A percentile compares a stretch with the other conserved stretches of the same genome.
Conservation (phyloP, 2,329 filamentous ascomycete genomes). For the Cladophialophora immunda region DNA sequence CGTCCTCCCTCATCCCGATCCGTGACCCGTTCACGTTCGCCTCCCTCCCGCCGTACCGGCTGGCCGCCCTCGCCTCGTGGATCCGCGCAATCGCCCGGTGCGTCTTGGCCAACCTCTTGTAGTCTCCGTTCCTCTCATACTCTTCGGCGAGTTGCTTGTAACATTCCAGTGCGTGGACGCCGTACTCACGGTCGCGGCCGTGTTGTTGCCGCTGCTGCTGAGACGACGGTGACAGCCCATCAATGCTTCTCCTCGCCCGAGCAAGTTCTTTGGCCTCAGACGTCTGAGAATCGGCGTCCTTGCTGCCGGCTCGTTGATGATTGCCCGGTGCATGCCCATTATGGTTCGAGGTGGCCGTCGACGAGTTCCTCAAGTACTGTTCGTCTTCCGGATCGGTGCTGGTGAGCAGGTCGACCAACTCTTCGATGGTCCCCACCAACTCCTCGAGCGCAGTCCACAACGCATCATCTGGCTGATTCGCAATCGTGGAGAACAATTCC, state of each 20-base stretch:
- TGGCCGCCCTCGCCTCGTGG: constrained; percentile 67
- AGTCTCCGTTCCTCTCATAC: constrained; percentile 89
- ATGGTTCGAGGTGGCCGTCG: background rate
- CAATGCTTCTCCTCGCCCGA: constrained; percentile 37
- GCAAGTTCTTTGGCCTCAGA: constrained; percentile 37
- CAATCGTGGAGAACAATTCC: constrained; percentile 77
- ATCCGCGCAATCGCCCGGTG: constrained; percentile 91
- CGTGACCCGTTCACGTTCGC: constrained; percentile 26
- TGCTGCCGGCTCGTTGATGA: constrained; percentile 15
- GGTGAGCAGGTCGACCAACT: constrained; percentile 88
- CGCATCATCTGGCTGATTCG: constrained; percentile 72
- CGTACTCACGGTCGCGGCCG: constrained; percentile 46
- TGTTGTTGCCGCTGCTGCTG: constrained; percentile 34
- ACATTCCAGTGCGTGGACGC: constrained; percentile 66
- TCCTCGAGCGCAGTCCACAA: constrained; percentile 79
- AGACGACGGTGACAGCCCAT: constrained; percentile 34
- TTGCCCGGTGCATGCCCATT: constrained; percentile 15
- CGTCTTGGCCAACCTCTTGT: constrained; percentile 86
- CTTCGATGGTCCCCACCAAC: constrained; percentile 84
- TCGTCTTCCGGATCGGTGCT: constrained; percentile 77
- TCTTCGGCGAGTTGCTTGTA: constrained; percentile 92
- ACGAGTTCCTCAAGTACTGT: background rate
- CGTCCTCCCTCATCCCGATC: constrained; percentile 24
- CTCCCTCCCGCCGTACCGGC: constrained; percentile 25
- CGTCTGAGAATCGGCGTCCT: constrained; percentile 31